A percentile compares a stretch with the other conserved stretches of the same genome.
phyloP scores from a whole-genome alignment of 2,329 filamentous ascomycete species.

The Aspergillus clavatus region DNA sequence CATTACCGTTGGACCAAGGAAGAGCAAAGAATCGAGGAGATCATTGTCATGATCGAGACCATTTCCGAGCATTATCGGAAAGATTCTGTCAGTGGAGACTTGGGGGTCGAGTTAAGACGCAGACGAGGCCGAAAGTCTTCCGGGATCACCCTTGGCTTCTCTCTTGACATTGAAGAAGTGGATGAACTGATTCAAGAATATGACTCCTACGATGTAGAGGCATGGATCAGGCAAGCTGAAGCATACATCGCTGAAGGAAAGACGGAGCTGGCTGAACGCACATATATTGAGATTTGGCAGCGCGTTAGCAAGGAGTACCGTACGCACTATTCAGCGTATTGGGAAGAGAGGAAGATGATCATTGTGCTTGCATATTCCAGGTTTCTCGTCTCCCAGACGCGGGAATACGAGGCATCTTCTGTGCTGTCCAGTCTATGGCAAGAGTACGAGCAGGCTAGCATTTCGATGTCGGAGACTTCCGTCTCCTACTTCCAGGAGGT shows the following conservation, averaged over 20 bases:
- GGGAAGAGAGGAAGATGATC: slow-evolving; percentile 47
- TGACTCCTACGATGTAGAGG: slow-evolving; percentile 32
- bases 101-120: neutral
- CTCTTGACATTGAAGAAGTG: neutral
- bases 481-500: slow-evolving; percentile 37
- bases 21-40: slow-evolving; percentile 39
- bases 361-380: slow-evolving; percentile 44
- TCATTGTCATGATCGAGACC: slow-evolving; percentile 23
- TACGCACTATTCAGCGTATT: slow-evolving; percentile 39
- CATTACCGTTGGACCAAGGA: slow-evolving; percentile 47
- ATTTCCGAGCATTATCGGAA: slow-evolving; percentile 11
- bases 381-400: slow-evolving; percentile 45
- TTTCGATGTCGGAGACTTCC: slow-evolving; percentile 36
- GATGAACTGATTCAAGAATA: slow-evolving; percentile 3
- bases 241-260: slow-evolving; percentile 31
- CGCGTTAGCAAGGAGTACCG: slow-evolving; percentile 46
- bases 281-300: slow-evolving; percentile 50
- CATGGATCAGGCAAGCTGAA: slow-evolving; percentile 37
- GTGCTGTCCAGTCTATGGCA: slow-evolving; percentile 46
- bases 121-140: neutral
- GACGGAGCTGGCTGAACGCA: slow-evolving; percentile 40
- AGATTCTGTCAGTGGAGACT: slow-evolving; percentile 27
- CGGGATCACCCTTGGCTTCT: neutral
- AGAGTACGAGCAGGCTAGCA: slow-evolving; percentile 45
- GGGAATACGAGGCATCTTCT: slow-evolving; percentile 42